Conservation (phyloP, 1,284 basidiomycete genomes). For the Naganishia cerealis region DNA sequence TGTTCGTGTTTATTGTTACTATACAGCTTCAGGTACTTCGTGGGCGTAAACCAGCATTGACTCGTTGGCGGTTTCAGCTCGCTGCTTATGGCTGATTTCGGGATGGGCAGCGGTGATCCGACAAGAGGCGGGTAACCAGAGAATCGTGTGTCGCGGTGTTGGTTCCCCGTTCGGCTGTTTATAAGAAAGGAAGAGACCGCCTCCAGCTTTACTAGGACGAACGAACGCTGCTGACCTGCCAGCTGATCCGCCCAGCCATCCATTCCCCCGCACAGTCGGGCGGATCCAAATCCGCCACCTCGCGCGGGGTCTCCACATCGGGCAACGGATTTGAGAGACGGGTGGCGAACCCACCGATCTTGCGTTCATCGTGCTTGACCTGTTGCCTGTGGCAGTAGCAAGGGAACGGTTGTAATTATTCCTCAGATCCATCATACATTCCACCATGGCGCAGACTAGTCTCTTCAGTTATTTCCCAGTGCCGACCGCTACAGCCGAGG, state of each 20-base stretch:
- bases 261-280: neutral
- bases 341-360: conserved; percentile 3
- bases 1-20: neutral
- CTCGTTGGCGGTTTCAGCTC: neutral
- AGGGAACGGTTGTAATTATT: neutral
- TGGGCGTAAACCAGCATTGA: neutral
- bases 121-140: no score
- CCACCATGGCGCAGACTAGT: conserved; percentile 6
- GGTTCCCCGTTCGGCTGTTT: no score
- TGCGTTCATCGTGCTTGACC: neutral
- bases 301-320: conserved; percentile 7
- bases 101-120: no score
- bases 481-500: neutral
- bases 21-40: neutral
- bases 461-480: conserved; percentile 8
- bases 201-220: neutral
- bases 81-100: neutral
- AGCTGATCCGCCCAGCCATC: neutral
- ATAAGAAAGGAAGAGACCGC: no score
- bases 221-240: neutral
- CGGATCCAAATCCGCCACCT: neutral
- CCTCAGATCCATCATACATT: neutral
- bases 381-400: neutral
- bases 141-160: no score
- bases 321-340: neutral